A percentile compares a stretch with the other conserved stretches of the same genome.
These are phyloP conservation scores for Amanita subjunquillea DNA, from an alignment of 768 basidiomycete species.

Conservation along the genomic window DNA sequence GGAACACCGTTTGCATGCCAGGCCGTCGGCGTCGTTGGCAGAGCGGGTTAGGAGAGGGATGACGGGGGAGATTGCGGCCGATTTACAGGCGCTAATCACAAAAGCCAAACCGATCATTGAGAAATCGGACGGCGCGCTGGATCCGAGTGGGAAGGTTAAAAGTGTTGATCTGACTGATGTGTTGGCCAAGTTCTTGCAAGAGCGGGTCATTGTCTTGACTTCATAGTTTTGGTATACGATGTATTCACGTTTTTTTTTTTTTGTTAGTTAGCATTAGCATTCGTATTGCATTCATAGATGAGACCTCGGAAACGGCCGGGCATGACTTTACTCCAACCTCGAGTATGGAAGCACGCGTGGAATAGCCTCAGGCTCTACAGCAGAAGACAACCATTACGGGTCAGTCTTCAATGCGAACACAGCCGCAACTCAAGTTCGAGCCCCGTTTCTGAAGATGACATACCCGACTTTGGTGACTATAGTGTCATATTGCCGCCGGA, in stretches of 20 bases:
- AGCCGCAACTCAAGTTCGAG: background rate
- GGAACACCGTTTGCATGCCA: slow-evolving; percentile 30
- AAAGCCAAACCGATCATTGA: slow-evolving; percentile 55
- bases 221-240: slow-evolving; percentile 12
- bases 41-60: slow-evolving; percentile 64
- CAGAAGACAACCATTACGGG: background rate
- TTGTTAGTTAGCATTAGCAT: no score
- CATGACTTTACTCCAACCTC: background rate
- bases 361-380: background rate
- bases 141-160: slow-evolving; percentile 16
- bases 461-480: slow-evolving; percentile 39
- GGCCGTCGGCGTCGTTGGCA: slow-evolving; percentile 44
- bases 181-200: slow-evolving; percentile 55
- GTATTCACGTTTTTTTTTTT: no score
- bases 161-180: slow-evolving; percentile 47
- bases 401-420: background rate
- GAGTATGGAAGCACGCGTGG: background rate
- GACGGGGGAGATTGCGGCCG: slow-evolving; percentile 72
- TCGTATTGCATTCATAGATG: no score
- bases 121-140: slow-evolving; percentile 43
- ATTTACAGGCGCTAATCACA: slow-evolving; percentile 54
- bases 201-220: slow-evolving; percentile 37
- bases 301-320: background rate
- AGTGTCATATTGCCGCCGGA: slow-evolving; percentile 55
- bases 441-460: background rate